Evolutionary conservation across 140 eudicot species (phyloP).

Genomic region (Senecio squalidus): DNA sequence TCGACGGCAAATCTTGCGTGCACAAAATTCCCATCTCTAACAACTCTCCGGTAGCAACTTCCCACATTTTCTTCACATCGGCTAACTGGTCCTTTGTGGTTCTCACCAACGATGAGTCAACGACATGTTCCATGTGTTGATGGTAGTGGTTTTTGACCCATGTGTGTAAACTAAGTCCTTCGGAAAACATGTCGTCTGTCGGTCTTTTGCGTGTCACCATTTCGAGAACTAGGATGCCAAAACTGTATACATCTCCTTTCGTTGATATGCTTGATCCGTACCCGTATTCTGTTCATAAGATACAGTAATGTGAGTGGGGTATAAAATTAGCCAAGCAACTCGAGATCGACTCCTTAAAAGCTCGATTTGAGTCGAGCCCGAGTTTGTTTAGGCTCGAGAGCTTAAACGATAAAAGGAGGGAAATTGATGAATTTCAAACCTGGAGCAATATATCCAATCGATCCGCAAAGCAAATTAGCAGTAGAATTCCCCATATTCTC

Average conservation of each 20-base stretch:
- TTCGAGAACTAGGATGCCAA: constrained; percentile 55
- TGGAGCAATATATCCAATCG: constrained; percentile 71
- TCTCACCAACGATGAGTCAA: constrained; percentile 37
- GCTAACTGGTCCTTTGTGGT: constrained; percentile 33
- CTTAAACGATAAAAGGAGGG: no score
- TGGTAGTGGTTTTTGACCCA: constrained; percentile 50
- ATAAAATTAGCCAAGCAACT: no score
- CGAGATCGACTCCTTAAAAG: no score
- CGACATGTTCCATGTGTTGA: constrained; percentile 28
- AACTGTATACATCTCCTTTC: constrained; percentile 57
- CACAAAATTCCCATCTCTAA: constrained; percentile 52
- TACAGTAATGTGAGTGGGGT: no score
- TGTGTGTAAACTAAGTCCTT: constrained; percentile 44
- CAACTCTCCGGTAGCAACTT: constrained; percentile 43
- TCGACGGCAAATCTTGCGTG: constrained; percentile 30
- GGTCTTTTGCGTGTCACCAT: constrained; percentile 57
- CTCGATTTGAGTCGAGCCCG: no score
- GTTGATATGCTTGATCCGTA: constrained; percentile 48
- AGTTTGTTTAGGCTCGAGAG: no score
- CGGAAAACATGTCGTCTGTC: constrained; percentile 43
- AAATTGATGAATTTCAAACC: no score
- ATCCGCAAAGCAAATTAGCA: constrained; percentile 50
- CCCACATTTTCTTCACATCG: constrained; percentile 49
- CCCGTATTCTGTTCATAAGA: constrained; percentile 43
- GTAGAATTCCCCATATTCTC: constrained; percentile 45